Evolutionary conservation across 2,329 filamentous ascomycete species (phyloP), one percentile per base, ranked within the genome.

Genomic region (Helotiales sp.): DNA sequence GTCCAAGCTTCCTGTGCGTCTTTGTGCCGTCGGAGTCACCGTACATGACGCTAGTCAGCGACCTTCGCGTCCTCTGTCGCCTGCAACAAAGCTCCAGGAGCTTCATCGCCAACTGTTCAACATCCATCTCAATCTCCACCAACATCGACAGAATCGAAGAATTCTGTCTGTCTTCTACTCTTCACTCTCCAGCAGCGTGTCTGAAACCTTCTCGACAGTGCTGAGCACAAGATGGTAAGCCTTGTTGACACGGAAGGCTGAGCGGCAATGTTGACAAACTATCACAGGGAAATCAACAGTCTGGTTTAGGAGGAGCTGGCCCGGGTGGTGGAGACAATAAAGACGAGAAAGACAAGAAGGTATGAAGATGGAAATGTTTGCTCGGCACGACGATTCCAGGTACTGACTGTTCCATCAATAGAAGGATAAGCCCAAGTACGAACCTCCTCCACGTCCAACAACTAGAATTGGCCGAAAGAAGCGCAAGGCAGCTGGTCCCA

Each of bases 361-460:
- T 90, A 77, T 55, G 74, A 10, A 10, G 12, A 30, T 17, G 24
- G 8, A 36, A 31, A 29, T 17, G 7, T 38, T 25, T 33, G 33
- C 15, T 54, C 44, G 10, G 10, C 27, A 27, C 38, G 7, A 31
- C 48, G 33, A 40, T n/a, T n/a, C 24, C 22, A 50, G 36, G 59
- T 55, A 51, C 63, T 70, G 49, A 69, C 53, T n/a, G 25, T 29
- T 52, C 34, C n/a, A 22, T 58, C 34, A 60, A 68, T 71, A 96
- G 93, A 98, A 99, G 84, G 93, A 99, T 63, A 99, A 99, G 88
- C 95, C 95, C 73, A 98, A 96, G 89, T 99, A 99, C 82, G 95
- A 99, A 77, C 95, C 95, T 65, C 95, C 95, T 67, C 95, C 95
- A 76, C 89, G 93, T 71, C 95, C 95, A 63, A 99, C 95, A 62